phyloP scores from a whole-genome alignment of 2,329 filamentous ascomycete species.

The Biscogniauxia mediterranea region DNA sequence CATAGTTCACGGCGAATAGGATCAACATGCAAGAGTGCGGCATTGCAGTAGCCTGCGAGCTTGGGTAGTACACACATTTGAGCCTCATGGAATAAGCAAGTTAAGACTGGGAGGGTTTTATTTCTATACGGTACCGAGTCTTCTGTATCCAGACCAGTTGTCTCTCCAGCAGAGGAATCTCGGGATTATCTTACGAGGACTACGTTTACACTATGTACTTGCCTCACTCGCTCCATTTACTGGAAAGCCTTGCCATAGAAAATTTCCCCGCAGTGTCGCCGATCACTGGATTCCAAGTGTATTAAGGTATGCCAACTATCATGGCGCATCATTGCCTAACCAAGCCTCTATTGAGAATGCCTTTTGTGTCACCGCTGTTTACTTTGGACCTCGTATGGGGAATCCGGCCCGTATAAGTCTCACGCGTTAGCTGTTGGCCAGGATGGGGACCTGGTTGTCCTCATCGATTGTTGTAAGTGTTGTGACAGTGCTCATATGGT shows the following conservation, averaged over 20 bases:
- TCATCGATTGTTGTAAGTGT: neutral
- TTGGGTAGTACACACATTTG: neutral
- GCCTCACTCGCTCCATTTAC: neutral
- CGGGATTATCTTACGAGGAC: neutral
- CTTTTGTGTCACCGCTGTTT: neutral
- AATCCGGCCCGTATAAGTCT: neutral
- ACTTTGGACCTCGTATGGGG: neutral
- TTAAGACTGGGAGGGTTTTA: neutral
- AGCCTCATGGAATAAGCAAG: neutral
- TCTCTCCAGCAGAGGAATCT: neutral
- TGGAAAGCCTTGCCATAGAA: neutral
- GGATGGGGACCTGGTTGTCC: neutral
- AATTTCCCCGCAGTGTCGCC: neutral
- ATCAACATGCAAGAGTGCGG: neutral
- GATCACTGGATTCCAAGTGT: neutral
- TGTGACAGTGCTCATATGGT: neutral
- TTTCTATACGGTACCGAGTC: neutral
- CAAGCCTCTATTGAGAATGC: neutral
- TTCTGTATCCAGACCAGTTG: neutral
- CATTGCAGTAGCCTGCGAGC: neutral
- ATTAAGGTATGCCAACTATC: neutral
- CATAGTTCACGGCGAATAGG: neutral
- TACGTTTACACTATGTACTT: too few relatives aligned
- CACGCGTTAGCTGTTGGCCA: neutral
- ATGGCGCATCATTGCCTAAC: neutral